A percentile compares a stretch with the other conserved stretches of the same genome.
These are phyloP conservation scores for Colletotrichum sp. DNA, from an alignment of 2,329 filamentous ascomycete genomes.

Conservation along the genomic window DNA sequence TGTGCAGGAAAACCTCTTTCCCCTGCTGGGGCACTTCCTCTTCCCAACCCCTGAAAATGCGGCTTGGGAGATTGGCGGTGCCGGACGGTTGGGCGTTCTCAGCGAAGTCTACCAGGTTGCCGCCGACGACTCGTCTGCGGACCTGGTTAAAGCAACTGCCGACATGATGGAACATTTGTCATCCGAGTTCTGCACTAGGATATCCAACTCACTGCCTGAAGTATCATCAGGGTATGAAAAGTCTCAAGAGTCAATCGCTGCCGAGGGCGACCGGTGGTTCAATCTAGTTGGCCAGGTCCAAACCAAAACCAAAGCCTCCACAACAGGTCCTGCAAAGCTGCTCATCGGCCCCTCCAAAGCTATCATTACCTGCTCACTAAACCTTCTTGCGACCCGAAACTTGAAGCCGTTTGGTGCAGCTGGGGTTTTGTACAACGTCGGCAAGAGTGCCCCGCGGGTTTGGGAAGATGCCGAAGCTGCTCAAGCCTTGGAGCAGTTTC, in stretches of 20 bases:
- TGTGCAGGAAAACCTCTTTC: constrained; percentile 55
- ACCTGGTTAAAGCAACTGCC: constrained; percentile 53
- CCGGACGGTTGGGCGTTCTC: constrained; percentile 40
- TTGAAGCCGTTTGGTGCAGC: constrained; percentile 64
- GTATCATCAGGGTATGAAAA: constrained; percentile 77
- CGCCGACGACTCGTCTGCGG: constrained; percentile 42
- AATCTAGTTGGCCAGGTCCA: constrained; percentile 56
- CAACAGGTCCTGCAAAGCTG: constrained; percentile 22
- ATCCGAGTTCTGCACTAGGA: constrained; percentile 64
- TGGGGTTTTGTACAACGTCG: constrained; percentile 40
- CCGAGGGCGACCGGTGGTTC: constrained; percentile 73
- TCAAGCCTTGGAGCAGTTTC: constrained; percentile 43
- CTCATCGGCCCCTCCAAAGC: constrained; percentile 32
- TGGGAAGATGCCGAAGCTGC: constrained; percentile 37
- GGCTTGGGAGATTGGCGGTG: constrained; percentile 28
- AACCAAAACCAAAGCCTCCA: constrained; percentile 25
- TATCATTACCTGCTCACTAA: constrained; percentile 32
- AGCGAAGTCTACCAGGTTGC: constrained; percentile 53
- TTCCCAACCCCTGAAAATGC: constrained; percentile 46
- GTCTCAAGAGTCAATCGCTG: constrained; percentile 73
- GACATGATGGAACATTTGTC: constrained; percentile 69
- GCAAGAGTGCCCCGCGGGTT: constrained; percentile 38
- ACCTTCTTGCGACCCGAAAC: constrained; percentile 54
- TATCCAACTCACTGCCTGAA: constrained; percentile 80
- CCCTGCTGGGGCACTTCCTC: constrained; percentile 61